Base-by-base conservation (phyloP, 345 rosid species). In the Gossypium ekmanianum region DNA sequence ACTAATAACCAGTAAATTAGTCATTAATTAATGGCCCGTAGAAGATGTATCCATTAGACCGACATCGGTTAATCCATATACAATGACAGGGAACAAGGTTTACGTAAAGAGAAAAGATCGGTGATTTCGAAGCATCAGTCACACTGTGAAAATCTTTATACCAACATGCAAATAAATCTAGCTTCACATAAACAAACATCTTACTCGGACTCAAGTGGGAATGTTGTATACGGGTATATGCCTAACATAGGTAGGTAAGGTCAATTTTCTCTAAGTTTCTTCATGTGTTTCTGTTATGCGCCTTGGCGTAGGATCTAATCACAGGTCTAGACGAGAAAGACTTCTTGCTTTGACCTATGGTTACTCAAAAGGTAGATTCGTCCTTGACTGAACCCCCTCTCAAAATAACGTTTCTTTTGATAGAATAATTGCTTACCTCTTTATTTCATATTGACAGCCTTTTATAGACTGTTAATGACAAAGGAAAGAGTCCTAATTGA, bases 151-250 rank as follows among this genome's bases (percentile, higher is more conserved):
- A 29, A 27, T 27, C 26, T 51, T 68, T 26, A 50, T 16, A 48
- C 44, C 43, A 26, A 68, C 58, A 29, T 52, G 26, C 24, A 70
- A 70, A 43, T 4, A 4, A 70, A 70, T 29, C 73, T 51, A 70
- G 47, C 27, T 3, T 59, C 13, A 34, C 47, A 70, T 52, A 52
- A 52, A 29, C 44, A 44, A 44, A 29, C 61, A 54, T 54, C 20
- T 54, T 3, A 57, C 29, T 57, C 11, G 14, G 6, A 57, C 61
- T 57, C 22, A 12, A 57, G 27, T 9, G 27, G 29, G 61, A 56
- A 11, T 57, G 29, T 18, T 26, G 6, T 12, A 57, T 8, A 57
- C 61, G 11, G 20, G 9, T 20, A 57, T 57, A 10, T 57, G 61
- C 3, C 61, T 26, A 10, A 20, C 27, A 20, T 18, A 5, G 14